These are phyloP conservation scores for Talaromyces albobiverticillius DNA, from an alignment of 2,329 filamentous ascomycete genomes.

Conservation along the genomic window DNA sequence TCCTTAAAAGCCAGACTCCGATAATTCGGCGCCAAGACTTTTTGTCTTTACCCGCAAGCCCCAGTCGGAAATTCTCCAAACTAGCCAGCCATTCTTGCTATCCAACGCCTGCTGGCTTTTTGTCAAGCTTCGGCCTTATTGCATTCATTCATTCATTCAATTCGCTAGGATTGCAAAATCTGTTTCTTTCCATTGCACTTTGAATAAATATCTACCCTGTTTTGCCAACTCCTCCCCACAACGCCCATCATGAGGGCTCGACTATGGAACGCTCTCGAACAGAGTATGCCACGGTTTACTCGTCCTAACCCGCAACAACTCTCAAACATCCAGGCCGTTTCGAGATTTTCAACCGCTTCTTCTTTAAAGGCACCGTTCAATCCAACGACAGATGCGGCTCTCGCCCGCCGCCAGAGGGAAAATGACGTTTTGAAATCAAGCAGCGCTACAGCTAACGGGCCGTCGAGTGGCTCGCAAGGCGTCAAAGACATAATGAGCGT, in stretches of 20 bases:
- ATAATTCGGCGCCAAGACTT: conserved; percentile 16
- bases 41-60: background rate
- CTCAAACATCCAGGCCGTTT: conserved; percentile 17
- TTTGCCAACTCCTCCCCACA: background rate
- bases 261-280: conserved; percentile 29
- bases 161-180: background rate
- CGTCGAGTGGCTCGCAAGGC: background rate
- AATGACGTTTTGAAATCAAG: conserved; percentile 11
- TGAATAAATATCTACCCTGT: background rate
- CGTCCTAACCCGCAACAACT: conserved; percentile 25
- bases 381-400: background rate
- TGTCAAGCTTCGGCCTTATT: background rate
- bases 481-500: conserved; percentile 8
- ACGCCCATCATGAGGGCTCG: conserved; percentile 29
- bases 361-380: background rate
- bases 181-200: background rate
- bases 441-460: background rate
- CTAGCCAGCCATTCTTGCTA: background rate
- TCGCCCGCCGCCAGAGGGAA: conserved; percentile 12
- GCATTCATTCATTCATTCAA: background rate
- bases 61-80: conserved; percentile 3
- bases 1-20: conserved; percentile 19
- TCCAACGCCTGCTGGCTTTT: background rate
- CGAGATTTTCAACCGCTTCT: conserved; percentile 9
- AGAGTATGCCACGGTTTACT: conserved; percentile 30